Percentiles rank a stretch among this genome's conserved stretches.
Conservation (phyloP, 768 basidiomycete species). For the Lentinus tigrinus region DNA sequence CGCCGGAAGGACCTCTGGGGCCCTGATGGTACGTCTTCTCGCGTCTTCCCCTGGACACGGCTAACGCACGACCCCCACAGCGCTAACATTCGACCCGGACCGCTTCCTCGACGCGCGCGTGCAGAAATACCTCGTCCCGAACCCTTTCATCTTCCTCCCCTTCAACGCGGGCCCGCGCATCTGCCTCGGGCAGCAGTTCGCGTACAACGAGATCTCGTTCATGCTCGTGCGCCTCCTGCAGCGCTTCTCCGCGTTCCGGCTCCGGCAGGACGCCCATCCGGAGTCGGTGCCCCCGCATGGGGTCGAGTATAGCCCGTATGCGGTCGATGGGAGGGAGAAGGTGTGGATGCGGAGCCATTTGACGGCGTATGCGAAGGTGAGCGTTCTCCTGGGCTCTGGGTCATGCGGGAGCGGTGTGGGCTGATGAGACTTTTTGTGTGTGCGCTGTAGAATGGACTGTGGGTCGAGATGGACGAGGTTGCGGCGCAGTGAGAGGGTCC, state of each 20-base stretch:
- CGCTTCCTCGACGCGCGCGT: conserved; percentile 64
- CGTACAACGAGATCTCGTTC: conserved; percentile 65
- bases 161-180: conserved; percentile 24
- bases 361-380: conserved; percentile 50
- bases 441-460: conserved; percentile 31
- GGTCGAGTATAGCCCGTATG: conserved; percentile 34
- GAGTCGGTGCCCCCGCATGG: conserved; percentile 40
- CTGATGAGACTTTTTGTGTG: background rate
- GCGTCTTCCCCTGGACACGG: background rate
- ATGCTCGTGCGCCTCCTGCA: conserved; percentile 62
- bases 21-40: conserved; percentile 48
- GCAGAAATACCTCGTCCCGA: conserved; percentile 52
- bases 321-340: conserved; percentile 44
- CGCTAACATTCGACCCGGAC: conserved; percentile 63
- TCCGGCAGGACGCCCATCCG: conserved; percentile 45
- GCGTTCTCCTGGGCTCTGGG: conserved; percentile 7
- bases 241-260: conserved; percentile 43
- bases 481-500: background rate
- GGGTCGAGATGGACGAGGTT: conserved; percentile 36
- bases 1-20: conserved; percentile 65
- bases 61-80: conserved; percentile 29
- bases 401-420: background rate
- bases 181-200: conserved; percentile 44
- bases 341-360: conserved; percentile 50
- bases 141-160: conserved; percentile 52